Percentiles rank a stretch among this genome's conserved stretches.
Conservation (phyloP, 768 basidiomycete genomes). For the Lactifluus hygrophoroides region DNA sequence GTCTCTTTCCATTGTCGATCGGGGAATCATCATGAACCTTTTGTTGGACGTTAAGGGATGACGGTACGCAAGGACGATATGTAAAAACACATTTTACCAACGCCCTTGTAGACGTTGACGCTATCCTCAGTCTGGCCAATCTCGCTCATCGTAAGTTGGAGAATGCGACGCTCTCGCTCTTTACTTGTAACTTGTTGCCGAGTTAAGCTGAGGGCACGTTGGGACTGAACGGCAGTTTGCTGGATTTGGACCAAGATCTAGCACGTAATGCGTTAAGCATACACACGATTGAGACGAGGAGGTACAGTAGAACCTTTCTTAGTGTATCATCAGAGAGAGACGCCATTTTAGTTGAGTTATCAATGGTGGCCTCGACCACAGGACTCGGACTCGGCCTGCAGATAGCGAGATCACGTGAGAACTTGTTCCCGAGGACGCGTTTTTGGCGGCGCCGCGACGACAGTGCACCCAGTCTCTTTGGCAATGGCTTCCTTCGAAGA, state of each 20-base stretch:
- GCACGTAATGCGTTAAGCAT: background rate
- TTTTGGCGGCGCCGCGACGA: background rate
- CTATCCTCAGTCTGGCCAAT: slow-evolving; percentile 60
- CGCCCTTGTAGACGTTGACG: slow-evolving; percentile 85
- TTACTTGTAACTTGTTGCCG: slow-evolving; percentile 70
- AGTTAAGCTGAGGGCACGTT: slow-evolving; percentile 64
- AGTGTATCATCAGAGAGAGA: slow-evolving; percentile 62
- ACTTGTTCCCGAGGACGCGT: slow-evolving; percentile 8
- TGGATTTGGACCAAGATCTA: slow-evolving; percentile 93
- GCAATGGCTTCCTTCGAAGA: slow-evolving; percentile 59
- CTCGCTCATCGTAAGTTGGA: slow-evolving; percentile 84
- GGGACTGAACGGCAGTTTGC: slow-evolving; percentile 80
- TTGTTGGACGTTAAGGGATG: slow-evolving; percentile 3
- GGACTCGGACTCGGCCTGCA: too few species aligned
- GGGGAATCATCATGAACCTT: slow-evolving; percentile 89
- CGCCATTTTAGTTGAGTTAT: slow-evolving; percentile 23
- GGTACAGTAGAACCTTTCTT: slow-evolving; percentile 45
- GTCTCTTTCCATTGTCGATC: slow-evolving; percentile 68
- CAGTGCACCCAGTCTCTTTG: background rate
- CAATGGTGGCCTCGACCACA: too few species aligned
- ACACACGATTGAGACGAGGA: background rate
- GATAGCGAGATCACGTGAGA: background rate
- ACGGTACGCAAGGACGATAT: background rate
- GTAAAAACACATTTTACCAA: slow-evolving; percentile 80
- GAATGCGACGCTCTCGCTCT: slow-evolving; percentile 82